Evolutionary conservation across 306 rosid species (phyloP).

Genomic region (Bauhinia variegata): DNA sequence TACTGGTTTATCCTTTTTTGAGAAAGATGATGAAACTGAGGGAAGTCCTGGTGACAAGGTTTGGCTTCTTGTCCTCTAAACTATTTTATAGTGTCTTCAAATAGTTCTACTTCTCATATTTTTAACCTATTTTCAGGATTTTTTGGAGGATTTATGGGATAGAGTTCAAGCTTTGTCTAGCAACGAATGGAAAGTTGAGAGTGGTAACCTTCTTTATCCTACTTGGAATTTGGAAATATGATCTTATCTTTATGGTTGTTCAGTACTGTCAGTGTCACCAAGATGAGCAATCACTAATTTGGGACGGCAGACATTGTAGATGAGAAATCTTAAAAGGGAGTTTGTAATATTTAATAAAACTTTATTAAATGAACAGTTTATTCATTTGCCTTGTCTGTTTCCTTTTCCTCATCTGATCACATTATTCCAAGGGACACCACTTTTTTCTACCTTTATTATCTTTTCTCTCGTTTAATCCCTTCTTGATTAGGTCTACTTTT

Average conservation of each 20-base stretch:
- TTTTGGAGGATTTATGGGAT: conserved; percentile 93
- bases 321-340: neutral
- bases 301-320: neutral
- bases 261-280: too few species aligned
- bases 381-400: conserved; percentile 17
- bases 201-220: conserved; percentile 63
- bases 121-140: conserved; percentile 60
- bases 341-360: conserved; percentile 1
- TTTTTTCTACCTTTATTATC: conserved; percentile 17
- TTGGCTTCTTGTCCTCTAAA: conserved; percentile 28
- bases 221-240: conserved; percentile 13
- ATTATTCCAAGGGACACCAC: conserved; percentile 9
- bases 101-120: conserved; percentile 17
- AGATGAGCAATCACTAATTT: too few species aligned
- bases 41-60: conserved; percentile 67
- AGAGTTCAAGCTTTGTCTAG: conserved; percentile 69
- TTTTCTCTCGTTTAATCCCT: conserved; percentile 21
- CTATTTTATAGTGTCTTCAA: conserved; percentile 21
- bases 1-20: conserved; percentile 78
- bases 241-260: conserved; percentile 15
- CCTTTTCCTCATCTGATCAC: conserved; percentile 15
- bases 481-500: conserved; percentile 36
- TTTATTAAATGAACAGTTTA: conserved; percentile 6
- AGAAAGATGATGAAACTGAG: conserved; percentile 65
- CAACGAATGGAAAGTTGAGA: conserved; percentile 94